A percentile compares a stretch with the other conserved stretches of the same genome.
phyloP scores from a whole-genome alignment of 306 rosid species.

The Pueraria montana region DNA sequence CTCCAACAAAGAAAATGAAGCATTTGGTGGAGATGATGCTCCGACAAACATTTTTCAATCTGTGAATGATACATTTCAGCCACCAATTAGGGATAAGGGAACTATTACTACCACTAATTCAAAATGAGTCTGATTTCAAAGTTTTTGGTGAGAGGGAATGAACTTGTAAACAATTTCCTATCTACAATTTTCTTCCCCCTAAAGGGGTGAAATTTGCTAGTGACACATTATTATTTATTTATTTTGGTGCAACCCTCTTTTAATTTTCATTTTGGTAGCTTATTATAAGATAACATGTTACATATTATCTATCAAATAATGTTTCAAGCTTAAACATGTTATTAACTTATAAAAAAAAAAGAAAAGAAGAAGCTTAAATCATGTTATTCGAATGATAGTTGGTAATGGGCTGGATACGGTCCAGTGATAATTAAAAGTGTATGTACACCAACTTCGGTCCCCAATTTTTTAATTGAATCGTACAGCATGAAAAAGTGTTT shows the following conservation, averaged over 20 bases:
- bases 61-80: background rate
- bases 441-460: background rate
- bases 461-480: background rate
- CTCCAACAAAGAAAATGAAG: slow-evolving; percentile 1
- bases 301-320: background rate
- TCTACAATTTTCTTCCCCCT: no score
- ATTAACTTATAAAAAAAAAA: no score
- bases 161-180: background rate
- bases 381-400: background rate
- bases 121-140: background rate
- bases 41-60: background rate
- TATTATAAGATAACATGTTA: background rate
- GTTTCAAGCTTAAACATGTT: no score
- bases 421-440: background rate
- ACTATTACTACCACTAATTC: background rate
- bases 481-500: background rate
- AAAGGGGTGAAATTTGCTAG: no score
- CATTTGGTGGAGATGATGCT: slow-evolving; percentile 16
- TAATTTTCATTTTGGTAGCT: background rate
- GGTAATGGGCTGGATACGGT: background rate
- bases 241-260: background rate
- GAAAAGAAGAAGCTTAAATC: background rate
- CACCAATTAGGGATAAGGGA: slow-evolving; percentile 12
- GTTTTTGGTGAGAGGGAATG: background rate
- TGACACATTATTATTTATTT: background rate